Percentiles rank a stretch among this genome's conserved stretches.
phyloP scores from a whole-genome alignment of 129 eudicot genomes.

The Flaveria bidentis region DNA sequence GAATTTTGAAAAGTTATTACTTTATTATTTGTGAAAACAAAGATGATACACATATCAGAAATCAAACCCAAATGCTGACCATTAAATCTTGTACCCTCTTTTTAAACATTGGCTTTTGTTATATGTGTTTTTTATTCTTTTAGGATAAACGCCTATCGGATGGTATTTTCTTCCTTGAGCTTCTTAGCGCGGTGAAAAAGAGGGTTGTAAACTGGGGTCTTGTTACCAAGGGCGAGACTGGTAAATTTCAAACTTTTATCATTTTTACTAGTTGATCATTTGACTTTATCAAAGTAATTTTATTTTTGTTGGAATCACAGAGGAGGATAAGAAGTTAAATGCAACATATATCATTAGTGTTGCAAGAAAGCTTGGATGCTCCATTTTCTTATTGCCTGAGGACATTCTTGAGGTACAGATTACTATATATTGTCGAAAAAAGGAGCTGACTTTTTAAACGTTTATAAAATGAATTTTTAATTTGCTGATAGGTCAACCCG shows the following conservation, averaged over 20 bases:
- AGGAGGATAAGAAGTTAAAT: conserved; percentile 83
- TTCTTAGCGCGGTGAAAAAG: conserved; percentile 80
- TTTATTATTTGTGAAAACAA: not conserved
- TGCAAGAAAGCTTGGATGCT: conserved; percentile 94
- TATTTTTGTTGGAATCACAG: conserved; percentile 39
- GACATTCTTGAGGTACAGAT: conserved; percentile 76
- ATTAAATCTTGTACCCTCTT: not conserved
- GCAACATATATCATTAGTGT: conserved; percentile 93
- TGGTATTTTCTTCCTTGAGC: conserved; percentile 89
- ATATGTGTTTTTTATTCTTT: not conserved
- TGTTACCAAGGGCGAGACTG: conserved; percentile 81
- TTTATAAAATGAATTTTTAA: not conserved
- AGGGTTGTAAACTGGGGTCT: conserved; percentile 97
- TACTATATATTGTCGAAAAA: not conserved
- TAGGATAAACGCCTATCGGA: conserved; percentile 76
- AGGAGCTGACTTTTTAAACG: not conserved
- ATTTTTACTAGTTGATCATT: not conserved
- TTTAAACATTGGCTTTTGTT: not conserved
- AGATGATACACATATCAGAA: not conserved
- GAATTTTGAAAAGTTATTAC: not conserved
- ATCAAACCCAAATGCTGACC: not conserved
- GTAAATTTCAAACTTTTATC: conserved; percentile 39
- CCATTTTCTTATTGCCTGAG: conserved; percentile 90
- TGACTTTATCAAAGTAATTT: not conserved
- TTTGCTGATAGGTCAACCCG: conserved; percentile 65